Conservation (phyloP, 2,329 filamentous ascomycete species). For the Eutypella sp. region DNA sequence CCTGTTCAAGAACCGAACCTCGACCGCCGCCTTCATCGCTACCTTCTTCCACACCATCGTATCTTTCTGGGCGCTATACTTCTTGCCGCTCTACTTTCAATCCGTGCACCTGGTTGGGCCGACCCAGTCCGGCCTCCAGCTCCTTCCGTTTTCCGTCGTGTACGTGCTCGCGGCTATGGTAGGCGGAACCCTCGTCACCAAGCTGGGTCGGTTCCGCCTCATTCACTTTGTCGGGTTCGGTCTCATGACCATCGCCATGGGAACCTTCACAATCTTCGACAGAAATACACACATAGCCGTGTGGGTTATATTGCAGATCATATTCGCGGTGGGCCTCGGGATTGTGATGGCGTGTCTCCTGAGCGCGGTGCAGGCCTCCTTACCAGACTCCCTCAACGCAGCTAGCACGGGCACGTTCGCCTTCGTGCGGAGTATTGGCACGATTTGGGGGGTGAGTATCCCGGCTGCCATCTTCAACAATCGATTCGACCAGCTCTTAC, state of each 20-base stretch:
- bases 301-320: constrained; percentile 31
- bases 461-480: constrained; percentile 29
- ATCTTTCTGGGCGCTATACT: constrained; percentile 28
- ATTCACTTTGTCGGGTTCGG: constrained; percentile 19
- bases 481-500: not conserved
- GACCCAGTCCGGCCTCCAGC: constrained; percentile 13
- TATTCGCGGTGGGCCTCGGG: constrained; percentile 29
- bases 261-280: constrained; percentile 31
- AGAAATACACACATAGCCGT: constrained; percentile 22
- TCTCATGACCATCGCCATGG: constrained; percentile 28
- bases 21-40: constrained; percentile 19
- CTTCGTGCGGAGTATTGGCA: constrained; percentile 36
- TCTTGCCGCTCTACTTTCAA: constrained; percentile 39
- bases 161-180: constrained; percentile 14
- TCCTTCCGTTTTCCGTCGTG: constrained; percentile 17
- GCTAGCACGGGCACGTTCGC: constrained; percentile 29
- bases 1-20: constrained; percentile 38
- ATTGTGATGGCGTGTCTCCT: constrained; percentile 32
- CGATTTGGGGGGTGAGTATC: constrained; percentile 34
- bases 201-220: constrained; percentile 3
- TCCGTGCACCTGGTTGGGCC: constrained; percentile 24
- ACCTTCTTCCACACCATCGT: constrained; percentile 32
- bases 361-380: constrained; percentile 30
- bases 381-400: constrained; percentile 22
- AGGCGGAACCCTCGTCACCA: constrained; percentile 17